A percentile compares a stretch with the other conserved stretches of the same genome.
These are phyloP conservation scores for Ceratorhiza oryzae-sativae DNA, from an alignment of 1,284 basidiomycete species.

Conservation along the genomic window DNA sequence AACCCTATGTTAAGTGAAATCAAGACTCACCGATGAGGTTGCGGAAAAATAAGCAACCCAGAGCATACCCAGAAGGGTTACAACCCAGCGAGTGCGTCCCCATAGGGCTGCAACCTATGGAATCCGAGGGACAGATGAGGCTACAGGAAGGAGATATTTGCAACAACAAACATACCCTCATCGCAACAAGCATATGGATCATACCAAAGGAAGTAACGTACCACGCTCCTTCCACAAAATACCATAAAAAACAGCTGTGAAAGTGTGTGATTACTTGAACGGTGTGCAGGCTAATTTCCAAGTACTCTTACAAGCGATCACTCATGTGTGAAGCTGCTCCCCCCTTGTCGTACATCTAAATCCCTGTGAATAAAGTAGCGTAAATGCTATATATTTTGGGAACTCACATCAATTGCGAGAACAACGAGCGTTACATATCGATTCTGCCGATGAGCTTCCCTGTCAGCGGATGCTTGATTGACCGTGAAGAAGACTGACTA, in stretches of 20 bases:
- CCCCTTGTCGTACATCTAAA: conserved; percentile 37
- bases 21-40: conserved; percentile 6
- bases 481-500: too few species aligned
- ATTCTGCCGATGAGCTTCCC: not conserved
- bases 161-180: conserved; percentile 39
- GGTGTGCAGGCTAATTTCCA: not conserved
- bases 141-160: too few species aligned
- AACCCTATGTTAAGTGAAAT: too few species aligned
- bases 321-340: conserved; percentile 26
- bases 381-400: not conserved
- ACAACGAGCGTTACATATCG: conserved; percentile 29
- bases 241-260: conserved; percentile 38
- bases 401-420: conserved; percentile 30
- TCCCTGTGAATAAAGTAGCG: not conserved
- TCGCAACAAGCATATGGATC: conserved; percentile 31
- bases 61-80: conserved; percentile 3
- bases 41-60: conserved; percentile 31
- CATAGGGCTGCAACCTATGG: conserved; percentile 31
- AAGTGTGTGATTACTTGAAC: not conserved
- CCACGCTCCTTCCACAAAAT: conserved; percentile 22
- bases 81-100: conserved; percentile 28
- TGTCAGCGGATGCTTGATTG: not conserved
- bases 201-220: conserved; percentile 34
- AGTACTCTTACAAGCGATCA: conserved; percentile 21
- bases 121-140: too few species aligned